Evolutionary conservation across 805 yeast species (phyloP).

Genomic region (Lipomyces sp.): DNA sequence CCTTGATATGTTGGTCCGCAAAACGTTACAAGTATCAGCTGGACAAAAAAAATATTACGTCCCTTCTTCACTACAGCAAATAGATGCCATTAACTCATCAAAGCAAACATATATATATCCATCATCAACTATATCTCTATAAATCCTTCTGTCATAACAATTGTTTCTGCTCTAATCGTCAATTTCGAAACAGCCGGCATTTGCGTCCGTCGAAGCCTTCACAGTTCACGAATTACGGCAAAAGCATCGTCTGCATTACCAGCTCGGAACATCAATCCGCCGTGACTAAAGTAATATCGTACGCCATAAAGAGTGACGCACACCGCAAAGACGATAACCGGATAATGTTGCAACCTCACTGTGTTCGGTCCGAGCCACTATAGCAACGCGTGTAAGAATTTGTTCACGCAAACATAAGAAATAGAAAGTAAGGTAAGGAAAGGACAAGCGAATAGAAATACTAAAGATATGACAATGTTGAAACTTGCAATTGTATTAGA

Average conservation of each 20-base stretch:
- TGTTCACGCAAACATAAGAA: not conserved
- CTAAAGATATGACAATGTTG: not conserved
- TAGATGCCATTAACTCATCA: too few species aligned
- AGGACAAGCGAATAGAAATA: not conserved
- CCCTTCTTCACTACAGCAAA: too few species aligned
- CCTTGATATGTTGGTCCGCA: too few species aligned
- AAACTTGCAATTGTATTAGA: conserved; percentile 1
- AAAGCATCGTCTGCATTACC: not conserved
- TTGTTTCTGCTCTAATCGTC: too few species aligned
- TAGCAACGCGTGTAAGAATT: not conserved
- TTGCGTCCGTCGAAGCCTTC: not conserved
- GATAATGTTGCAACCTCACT: conserved; percentile 4
- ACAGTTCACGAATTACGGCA: not conserved
- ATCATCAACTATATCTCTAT: too few species aligned
- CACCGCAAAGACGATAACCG: conserved; percentile 1
- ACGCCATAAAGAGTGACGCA: conserved; percentile 6
- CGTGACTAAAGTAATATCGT: not conserved
- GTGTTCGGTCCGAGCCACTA: conserved; percentile 5
- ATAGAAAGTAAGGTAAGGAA: not conserved
- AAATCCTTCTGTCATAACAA: too few species aligned
- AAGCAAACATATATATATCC: too few species aligned
- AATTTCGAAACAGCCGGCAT: too few species aligned
- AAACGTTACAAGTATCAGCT: too few species aligned
- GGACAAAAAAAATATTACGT: too few species aligned
- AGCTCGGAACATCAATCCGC: not conserved